Conservation (phyloP, 2,329 filamentous ascomycete genomes). For the Ophiobolus disseminans region DNA sequence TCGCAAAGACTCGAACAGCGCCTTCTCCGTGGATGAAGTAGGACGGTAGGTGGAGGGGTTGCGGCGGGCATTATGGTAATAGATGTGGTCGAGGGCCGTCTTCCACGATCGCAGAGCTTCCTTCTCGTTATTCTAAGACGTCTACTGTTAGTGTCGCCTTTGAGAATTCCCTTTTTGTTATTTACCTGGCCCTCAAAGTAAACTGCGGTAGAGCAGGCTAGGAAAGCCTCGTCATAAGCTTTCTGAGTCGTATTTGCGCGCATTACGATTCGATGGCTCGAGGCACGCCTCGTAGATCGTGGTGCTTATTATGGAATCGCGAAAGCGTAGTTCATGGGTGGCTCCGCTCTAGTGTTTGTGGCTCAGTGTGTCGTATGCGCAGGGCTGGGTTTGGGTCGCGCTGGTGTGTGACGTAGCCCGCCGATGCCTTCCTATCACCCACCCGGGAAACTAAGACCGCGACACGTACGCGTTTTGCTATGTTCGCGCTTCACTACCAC, state of each 20-base stretch:
- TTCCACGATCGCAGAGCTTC: conserved; percentile 93
- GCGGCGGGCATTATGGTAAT: conserved; percentile 81
- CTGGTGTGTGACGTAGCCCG: conserved; percentile 41
- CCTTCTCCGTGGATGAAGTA: conserved; percentile 81
- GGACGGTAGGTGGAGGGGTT: conserved; percentile 72
- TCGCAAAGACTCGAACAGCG: conserved; percentile 79
- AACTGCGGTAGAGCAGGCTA: conserved; percentile 92
- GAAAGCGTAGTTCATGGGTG: conserved; percentile 14
- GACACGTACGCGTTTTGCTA: conserved; percentile 20
- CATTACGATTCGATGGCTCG: conserved; percentile 44
- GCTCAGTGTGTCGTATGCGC: conserved; percentile 28
- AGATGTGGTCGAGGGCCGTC: conserved; percentile 85
- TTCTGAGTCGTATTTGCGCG: conserved; percentile 81
- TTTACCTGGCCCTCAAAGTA: conserved; percentile 91
- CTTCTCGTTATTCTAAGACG: conserved; percentile 78
- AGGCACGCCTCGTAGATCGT: conserved; percentile 10
- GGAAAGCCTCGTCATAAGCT: conserved; percentile 95
- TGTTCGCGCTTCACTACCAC: too few species aligned
- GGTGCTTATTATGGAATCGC: conserved; percentile 53
- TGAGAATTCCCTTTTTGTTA: conserved; percentile 3
- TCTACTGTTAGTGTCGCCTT: conserved; percentile 3
- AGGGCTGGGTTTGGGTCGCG: conserved; percentile 31
- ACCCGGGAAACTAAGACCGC: conserved; percentile 8
- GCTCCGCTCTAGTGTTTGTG: conserved; percentile 23
- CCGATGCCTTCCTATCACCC: conserved; percentile 20